Evolutionary conservation across 192 early-diverging fungal species (phyloP), one percentile per base, ranked within the genome.

Genomic region (Backusella tuberculispora): DNA sequence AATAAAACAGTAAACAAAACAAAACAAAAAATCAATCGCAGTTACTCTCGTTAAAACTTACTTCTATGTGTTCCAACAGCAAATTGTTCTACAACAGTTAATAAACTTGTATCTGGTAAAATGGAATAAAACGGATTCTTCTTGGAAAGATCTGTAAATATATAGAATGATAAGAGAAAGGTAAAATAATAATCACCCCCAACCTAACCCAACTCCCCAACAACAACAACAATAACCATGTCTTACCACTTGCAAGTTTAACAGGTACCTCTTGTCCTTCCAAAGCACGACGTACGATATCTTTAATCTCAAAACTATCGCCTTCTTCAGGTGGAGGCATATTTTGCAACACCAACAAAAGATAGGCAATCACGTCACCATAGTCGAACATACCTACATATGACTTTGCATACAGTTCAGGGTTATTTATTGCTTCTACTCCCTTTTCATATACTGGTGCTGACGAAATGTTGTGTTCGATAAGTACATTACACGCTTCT

Each of bases 381-480:
- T 91, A 90, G 75, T 96, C 95, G 83, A 96, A 94, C 92, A 96
- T 93, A 43, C 95, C 95, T 17, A 92, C 84, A 78, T 89, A 96
- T 17, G 83, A 80, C 15, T 84, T 86, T 40, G 73, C 83, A 26
- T 56, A 53, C 2, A 53, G 41, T n/a, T 82, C 12, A 4, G 19
- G 1, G n/a, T 44, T 13, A 7, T n/a, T 41, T 3, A 40, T 14
- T 60, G 26, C 34, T 17, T 43, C n/a, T n/a, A 44, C 46, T 12
- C 40, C 38, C 42, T 34, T 19, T 53, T 92, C 92, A 78, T 89
- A 94, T 3, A 96, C 88, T 4, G 95, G 95, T 0, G 93, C 93
- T 0, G 93, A 94, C 6, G 92, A 91, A 69, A 96, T 91, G 60
- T 87, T 87, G 72, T 93, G 88, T 73, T 91, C 76, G 37, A 94